Conservation (phyloP, 371 early-diverging fungal genomes). For the Basidiobolus meristosporus region DNA sequence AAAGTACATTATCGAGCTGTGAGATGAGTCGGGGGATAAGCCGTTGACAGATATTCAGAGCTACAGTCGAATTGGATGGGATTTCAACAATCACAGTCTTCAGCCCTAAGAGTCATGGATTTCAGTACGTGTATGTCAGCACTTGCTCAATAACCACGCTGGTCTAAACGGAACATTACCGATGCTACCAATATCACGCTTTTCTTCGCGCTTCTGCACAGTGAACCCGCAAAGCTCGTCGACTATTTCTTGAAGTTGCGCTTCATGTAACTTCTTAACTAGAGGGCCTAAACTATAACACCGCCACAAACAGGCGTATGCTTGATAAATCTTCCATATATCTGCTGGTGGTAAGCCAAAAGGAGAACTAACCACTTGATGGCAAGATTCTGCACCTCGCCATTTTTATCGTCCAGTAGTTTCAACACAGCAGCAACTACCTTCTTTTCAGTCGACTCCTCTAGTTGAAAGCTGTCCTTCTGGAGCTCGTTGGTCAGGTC, state of each 20-base stretch:
- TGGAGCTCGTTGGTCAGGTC: conserved; percentile 66
- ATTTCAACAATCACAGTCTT: conserved; percentile 67
- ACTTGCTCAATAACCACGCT: neutral
- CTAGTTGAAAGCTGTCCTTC: conserved; percentile 28
- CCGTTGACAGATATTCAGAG: conserved; percentile 26
- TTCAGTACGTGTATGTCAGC: neutral
- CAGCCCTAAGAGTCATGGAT: conserved; percentile 14
- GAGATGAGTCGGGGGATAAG: conserved; percentile 39
- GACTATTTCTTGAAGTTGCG: conserved; percentile 39
- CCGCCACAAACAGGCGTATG: neutral
- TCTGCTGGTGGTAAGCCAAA: neutral
- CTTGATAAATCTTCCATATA: neutral
- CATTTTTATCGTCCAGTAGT: conserved; percentile 65
- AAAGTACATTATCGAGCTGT: conserved; percentile 12
- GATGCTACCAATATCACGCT: conserved; percentile 63
- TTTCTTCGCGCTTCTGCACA: conserved; percentile 23
- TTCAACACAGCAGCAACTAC: conserved; percentile 47
- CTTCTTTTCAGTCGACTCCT: conserved; percentile 38
- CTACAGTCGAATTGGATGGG: conserved; percentile 11
- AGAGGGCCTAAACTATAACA: conserved; percentile 46
- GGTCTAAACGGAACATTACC: too few species aligned
- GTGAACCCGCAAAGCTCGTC: conserved; percentile 37
- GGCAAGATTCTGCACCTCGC: conserved; percentile 85
- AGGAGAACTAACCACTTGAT: conserved; percentile 48
- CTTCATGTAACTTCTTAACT: conserved; percentile 45